phyloP scores from a whole-genome alignment of 2,329 filamentous ascomycete genomes.

The Pyricularia sp. region DNA sequence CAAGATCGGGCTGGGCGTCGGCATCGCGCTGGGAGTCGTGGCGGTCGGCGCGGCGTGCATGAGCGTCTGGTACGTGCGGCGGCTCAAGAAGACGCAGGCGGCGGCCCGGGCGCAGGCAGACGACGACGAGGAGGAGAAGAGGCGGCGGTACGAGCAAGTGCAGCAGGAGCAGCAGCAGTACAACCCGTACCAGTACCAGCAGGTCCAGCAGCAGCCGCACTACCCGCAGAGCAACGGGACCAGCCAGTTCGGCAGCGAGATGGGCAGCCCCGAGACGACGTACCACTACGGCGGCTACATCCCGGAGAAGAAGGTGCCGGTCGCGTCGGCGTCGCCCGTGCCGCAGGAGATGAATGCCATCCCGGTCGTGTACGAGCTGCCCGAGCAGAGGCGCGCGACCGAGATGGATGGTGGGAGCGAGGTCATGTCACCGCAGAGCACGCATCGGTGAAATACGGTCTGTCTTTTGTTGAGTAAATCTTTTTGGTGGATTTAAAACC shows the following conservation, averaged over 20 bases:
- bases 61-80: slow-evolving; percentile 17
- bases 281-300: slow-evolving; percentile 3
- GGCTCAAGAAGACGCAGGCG: slow-evolving; percentile 13
- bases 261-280: not conserved
- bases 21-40: slow-evolving; percentile 22
- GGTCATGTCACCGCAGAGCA: not conserved
- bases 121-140: slow-evolving; percentile 10
- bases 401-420: slow-evolving; percentile 2
- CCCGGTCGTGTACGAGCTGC: not conserved
- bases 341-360: slow-evolving; percentile 1
- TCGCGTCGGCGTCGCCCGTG: slow-evolving; percentile 5
- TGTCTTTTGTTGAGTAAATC: not conserved
- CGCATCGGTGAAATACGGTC: not conserved
- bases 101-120: slow-evolving; percentile 7
- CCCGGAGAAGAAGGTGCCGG: slow-evolving; percentile 5
- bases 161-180: slow-evolving; percentile 5
- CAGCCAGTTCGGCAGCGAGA: not conserved
- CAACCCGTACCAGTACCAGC: not conserved
- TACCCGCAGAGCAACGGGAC: not conserved
- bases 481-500: no score
- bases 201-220: not conserved
- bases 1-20: slow-evolving; percentile 24
- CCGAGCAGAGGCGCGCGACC: not conserved
- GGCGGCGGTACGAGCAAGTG: not conserved
- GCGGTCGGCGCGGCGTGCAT: slow-evolving; percentile 18